Percentiles rank a stretch among this genome's conserved stretches.
phyloP scores from a whole-genome alignment of 106 monocot species.

The Acanthochlamys bracteata region DNA sequence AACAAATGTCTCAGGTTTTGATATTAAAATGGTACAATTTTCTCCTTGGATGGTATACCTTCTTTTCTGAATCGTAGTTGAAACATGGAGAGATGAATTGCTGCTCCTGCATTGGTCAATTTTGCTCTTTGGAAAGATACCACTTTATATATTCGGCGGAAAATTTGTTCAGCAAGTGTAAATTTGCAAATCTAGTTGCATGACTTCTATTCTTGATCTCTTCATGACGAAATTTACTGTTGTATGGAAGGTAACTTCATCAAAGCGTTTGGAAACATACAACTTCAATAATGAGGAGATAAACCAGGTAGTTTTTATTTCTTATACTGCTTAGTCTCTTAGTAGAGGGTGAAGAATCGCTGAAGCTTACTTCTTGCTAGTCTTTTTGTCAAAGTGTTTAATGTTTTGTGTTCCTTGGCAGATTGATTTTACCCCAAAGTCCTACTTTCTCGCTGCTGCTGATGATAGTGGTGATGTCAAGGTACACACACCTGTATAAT shows the following conservation, averaged over 20 bases:
- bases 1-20: slow-evolving; percentile 45
- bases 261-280: slow-evolving; percentile 57
- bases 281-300: slow-evolving; percentile 83
- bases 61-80: no score
- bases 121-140: no score
- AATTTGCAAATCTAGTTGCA: no score
- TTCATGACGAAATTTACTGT: no score
- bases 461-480: slow-evolving; percentile 90
- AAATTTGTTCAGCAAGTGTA: no score
- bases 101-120: no score
- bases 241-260: slow-evolving; percentile 33
- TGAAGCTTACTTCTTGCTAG: background rate
- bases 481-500: no score
- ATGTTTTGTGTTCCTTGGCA: slow-evolving; percentile 18
- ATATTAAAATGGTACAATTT: slow-evolving; percentile 45
- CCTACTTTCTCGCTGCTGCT: slow-evolving; percentile 76
- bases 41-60: no score
- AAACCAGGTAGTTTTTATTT: slow-evolving; percentile 53
- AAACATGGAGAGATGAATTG: no score
- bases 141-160: no score
- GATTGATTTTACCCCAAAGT: slow-evolving; percentile 61
- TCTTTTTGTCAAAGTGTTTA: background rate
- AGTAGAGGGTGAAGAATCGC: background rate
- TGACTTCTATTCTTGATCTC: no score
- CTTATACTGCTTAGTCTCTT: background rate